phyloP scores from a whole-genome alignment of 768 basidiomycete genomes.

The Lactifluus hygrophoroides region DNA sequence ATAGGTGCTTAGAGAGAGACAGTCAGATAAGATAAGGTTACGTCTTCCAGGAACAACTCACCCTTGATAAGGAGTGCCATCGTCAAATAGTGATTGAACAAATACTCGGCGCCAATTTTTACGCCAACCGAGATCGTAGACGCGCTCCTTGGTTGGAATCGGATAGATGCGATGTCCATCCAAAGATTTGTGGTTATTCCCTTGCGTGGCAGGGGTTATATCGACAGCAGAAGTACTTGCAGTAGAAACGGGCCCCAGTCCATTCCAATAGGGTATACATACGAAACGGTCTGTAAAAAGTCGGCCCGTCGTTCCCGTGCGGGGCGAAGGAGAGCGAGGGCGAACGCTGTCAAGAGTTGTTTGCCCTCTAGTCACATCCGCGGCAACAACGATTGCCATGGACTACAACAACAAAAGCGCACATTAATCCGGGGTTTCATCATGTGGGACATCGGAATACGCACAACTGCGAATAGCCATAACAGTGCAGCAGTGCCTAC shows the following conservation, averaged over 20 bases:
- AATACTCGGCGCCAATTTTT: slow-evolving; percentile 19
- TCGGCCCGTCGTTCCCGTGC: not conserved
- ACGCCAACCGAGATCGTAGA: slow-evolving; percentile 21
- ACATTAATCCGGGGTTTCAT: not conserved
- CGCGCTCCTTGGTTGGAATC: slow-evolving; percentile 1
- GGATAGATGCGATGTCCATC: slow-evolving; percentile 2
- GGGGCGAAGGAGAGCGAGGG: not conserved
- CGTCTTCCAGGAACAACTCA: not conserved
- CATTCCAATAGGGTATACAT: slow-evolving; percentile 6
- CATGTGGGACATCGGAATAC: not conserved
- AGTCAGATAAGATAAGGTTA: not conserved
- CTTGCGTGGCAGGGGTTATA: not conserved
- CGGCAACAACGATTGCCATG: slow-evolving; percentile 10
- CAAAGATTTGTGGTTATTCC: not conserved
- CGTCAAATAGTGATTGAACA: slow-evolving; percentile 8
- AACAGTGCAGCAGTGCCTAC: slow-evolving; percentile 1
- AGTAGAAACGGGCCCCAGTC: not conserved
- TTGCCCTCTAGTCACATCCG: slow-evolving; percentile 14
- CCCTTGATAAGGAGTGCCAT: not conserved
- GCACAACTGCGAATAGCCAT: slow-evolving; percentile 16
- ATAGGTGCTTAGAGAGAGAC: slow-evolving; percentile 2
- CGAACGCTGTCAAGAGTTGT: slow-evolving; percentile 13
- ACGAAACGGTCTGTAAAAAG: slow-evolving; percentile 5
- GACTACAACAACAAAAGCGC: not conserved
- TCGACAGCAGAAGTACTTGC: slow-evolving; percentile 9